These are phyloP conservation scores for Scheffersomyces stipitis DNA, from an alignment of 805 yeast species.

Conservation along the genomic window DNA sequence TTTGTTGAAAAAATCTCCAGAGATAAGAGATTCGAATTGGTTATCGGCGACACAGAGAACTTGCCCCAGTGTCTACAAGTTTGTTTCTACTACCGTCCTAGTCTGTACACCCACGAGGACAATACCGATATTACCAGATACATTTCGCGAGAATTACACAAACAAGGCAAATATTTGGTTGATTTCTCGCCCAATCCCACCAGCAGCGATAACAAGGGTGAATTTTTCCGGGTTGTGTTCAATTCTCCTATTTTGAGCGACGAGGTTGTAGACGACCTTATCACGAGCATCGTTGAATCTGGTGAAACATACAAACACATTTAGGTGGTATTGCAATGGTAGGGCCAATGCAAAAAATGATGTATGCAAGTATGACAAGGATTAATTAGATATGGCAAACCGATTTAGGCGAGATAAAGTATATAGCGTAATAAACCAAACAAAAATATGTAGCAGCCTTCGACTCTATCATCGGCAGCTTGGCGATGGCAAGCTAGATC, in stretches of 20 bases:
- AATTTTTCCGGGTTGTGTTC: conserved; percentile 82
- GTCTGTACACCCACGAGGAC: conserved; percentile 21
- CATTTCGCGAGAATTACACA: conserved; percentile 61
- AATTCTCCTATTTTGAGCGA: conserved; percentile 60
- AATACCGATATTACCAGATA: conserved; percentile 56
- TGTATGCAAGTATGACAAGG: too few species aligned
- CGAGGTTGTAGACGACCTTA: conserved; percentile 34
- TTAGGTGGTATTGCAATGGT: too few species aligned
- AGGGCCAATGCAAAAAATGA: too few species aligned
- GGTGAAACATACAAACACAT: conserved; percentile 20
- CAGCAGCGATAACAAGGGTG: conserved; percentile 54
- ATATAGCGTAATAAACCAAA: too few species aligned
- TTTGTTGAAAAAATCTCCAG: conserved; percentile 47
- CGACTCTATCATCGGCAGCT: too few species aligned
- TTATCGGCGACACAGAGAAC: conserved; percentile 39
- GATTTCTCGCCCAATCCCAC: conserved; percentile 74
- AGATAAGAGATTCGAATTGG: conserved; percentile 50
- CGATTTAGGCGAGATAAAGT: too few species aligned
- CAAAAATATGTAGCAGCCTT: too few species aligned
- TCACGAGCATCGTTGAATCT: conserved; percentile 25
- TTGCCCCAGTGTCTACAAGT: conserved; percentile 82
- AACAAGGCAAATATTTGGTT: conserved; percentile 64
- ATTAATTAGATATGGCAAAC: too few species aligned
- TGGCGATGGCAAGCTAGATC: too few species aligned
- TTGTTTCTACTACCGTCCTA: conserved; percentile 71